Conservation (phyloP, 768 basidiomycete species). For the Russula brevipes region DNA sequence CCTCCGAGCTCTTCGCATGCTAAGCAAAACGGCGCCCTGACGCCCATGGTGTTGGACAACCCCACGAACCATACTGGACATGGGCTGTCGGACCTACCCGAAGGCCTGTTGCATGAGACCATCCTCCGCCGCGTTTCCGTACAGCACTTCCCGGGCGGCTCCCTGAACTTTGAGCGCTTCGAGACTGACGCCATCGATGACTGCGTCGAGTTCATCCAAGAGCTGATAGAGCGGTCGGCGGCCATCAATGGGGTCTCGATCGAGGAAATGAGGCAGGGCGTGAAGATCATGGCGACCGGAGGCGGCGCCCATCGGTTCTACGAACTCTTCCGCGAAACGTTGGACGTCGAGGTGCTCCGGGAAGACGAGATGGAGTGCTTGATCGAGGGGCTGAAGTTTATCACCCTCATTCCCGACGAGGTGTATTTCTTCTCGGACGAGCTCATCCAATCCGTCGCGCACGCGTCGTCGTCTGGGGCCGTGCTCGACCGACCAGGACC, state of each 20-base stretch:
- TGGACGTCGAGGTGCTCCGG: conserved; percentile 78
- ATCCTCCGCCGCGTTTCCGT: conserved; percentile 66
- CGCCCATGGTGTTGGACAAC: conserved; percentile 59
- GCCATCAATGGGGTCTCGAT: conserved; percentile 79
- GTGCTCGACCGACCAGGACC: conserved; percentile 81
- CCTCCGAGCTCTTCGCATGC: conserved; percentile 34
- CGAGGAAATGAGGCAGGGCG: conserved; percentile 81
- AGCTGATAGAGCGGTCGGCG: conserved; percentile 83
- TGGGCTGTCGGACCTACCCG: conserved; percentile 35
- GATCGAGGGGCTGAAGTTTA: conserved; percentile 93
- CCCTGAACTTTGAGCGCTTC: conserved; percentile 96
- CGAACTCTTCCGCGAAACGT: conserved; percentile 64
- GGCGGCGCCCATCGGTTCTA: conserved; percentile 96
- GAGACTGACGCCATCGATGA: conserved; percentile 84
- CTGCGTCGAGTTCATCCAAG: conserved; percentile 82
- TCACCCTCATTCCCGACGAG: conserved; percentile 93
- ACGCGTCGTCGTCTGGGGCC: conserved; percentile 29
- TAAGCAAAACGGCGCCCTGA: conserved; percentile 68
- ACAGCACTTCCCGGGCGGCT: conserved; percentile 88
- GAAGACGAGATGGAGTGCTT: conserved; percentile 99
- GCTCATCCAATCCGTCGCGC: conserved; percentile 67
- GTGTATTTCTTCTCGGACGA: conserved; percentile 99
- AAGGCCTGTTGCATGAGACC: conserved; percentile 51
- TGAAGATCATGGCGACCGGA: conserved; percentile 97
- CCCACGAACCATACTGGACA: conserved; percentile 34